phyloP scores from a whole-genome alignment of 306 rosid genomes.

The Malus orientalis region DNA sequence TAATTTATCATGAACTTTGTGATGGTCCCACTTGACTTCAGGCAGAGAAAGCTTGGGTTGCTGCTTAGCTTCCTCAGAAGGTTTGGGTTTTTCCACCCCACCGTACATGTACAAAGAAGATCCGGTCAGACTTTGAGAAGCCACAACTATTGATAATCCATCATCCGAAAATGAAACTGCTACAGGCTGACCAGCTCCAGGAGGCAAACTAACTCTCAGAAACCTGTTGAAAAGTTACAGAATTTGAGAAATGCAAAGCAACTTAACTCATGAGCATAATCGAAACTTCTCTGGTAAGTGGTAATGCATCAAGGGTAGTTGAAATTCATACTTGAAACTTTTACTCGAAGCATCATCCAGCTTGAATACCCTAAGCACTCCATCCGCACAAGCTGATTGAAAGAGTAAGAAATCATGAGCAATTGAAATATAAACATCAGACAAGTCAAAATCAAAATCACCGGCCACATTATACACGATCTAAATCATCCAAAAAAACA shows the following conservation, averaged over 20 bases:
- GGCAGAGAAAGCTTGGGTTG: conserved; percentile 88
- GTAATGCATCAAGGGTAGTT: conserved; percentile 4
- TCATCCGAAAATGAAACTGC: conserved; percentile 62
- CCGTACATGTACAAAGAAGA: conserved; percentile 81
- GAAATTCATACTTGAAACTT: conserved; percentile 81
- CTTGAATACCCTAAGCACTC: conserved; percentile 85
- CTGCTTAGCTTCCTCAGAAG: conserved; percentile 39
- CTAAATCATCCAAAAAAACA: neutral
- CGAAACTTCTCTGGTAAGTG: conserved; percentile 5
- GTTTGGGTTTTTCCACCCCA: conserved; percentile 67
- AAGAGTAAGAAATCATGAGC: conserved; percentile 11
- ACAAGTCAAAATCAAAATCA: neutral
- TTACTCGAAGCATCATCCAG: conserved; percentile 87
- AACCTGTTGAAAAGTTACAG: conserved; percentile 50
- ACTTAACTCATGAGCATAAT: conserved; percentile 13
- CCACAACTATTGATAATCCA: conserved; percentile 68
- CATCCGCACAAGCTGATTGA: conserved; percentile 86
- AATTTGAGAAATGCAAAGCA: conserved; percentile 1
- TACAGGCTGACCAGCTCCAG: conserved; percentile 90
- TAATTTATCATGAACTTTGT: conserved; percentile 73
- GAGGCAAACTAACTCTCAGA: conserved; percentile 70
- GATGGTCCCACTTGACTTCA: conserved; percentile 83
- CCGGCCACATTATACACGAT: neutral
- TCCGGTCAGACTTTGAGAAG: conserved; percentile 65
- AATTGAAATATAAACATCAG: neutral